A percentile compares a stretch with the other conserved stretches of the same genome.
These are phyloP conservation scores for Komagataella populi DNA, from an alignment of 805 yeast genomes.

Conservation along the genomic window DNA sequence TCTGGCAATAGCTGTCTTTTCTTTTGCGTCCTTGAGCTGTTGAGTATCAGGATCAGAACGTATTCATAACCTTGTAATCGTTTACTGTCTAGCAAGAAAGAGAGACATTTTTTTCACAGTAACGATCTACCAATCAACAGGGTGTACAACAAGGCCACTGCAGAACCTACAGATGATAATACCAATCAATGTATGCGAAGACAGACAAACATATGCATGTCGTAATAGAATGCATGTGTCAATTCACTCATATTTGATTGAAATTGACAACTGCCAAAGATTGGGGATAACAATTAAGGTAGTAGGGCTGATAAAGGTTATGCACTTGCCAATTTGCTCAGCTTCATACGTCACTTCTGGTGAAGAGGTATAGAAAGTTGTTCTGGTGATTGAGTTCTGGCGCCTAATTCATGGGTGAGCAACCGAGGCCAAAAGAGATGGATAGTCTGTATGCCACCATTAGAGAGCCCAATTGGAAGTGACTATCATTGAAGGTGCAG, in stretches of 20 bases:
- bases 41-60: neutral
- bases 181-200: neutral
- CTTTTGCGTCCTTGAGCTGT: neutral
- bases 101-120: neutral
- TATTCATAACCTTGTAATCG: neutral
- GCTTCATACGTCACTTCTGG: neutral
- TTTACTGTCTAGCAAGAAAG: neutral
- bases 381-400: neutral
- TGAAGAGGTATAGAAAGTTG: neutral
- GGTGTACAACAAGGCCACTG: neutral
- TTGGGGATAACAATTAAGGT: neutral
- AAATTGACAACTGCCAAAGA: neutral
- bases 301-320: neutral
- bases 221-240: neutral
- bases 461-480: no score
- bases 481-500: neutral
- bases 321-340: neutral
- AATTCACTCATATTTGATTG: neutral
- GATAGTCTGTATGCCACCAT: neutral
- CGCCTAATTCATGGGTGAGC: neutral
- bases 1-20: no score
- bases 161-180: neutral
- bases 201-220: neutral
- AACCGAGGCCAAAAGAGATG: neutral
- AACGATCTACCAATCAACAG: neutral